A percentile compares a stretch with the other conserved stretches of the same genome.
These are phyloP conservation scores for Ganoderma sinense DNA, from an alignment of 1,284 basidiomycete species.

Conservation along the genomic window DNA sequence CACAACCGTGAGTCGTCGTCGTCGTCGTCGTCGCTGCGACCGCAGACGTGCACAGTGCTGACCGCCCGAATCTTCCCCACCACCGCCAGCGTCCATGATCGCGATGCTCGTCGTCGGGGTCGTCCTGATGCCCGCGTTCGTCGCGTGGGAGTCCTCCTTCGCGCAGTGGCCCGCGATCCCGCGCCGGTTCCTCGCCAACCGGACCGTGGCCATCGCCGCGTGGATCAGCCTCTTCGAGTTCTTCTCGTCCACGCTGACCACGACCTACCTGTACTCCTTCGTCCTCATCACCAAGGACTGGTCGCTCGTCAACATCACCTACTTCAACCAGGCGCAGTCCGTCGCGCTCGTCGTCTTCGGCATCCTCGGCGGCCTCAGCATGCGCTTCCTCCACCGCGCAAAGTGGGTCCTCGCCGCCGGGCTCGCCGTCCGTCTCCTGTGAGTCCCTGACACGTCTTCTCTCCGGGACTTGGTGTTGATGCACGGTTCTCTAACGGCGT, in stretches of 20 bases:
- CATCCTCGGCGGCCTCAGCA: conserved; percentile 63
- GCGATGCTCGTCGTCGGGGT: conserved; percentile 61
- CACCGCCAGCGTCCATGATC: conserved; percentile 56
- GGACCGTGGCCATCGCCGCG: conserved; percentile 65
- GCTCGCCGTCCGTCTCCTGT: conserved; percentile 69
- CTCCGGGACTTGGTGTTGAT: neutral
- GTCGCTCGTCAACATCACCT: conserved; percentile 59
- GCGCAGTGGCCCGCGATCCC: conserved; percentile 62
- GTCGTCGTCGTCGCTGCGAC: too few relatives aligned
- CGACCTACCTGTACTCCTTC: conserved; percentile 68
- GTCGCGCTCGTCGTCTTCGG: conserved; percentile 73
- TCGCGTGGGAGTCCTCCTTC: conserved; percentile 56
- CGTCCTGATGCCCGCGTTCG: conserved; percentile 52
- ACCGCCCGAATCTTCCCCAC: neutral
- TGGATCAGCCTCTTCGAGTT: conserved; percentile 79
- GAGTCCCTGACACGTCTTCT: conserved; percentile 18
- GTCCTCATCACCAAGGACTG: conserved; percentile 67
- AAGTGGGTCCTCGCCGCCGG: conserved; percentile 73
- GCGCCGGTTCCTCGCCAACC: conserved; percentile 63
- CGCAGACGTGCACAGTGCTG: neutral
- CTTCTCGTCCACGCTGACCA: conserved; percentile 68
- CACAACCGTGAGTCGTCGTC: conserved; percentile 37
- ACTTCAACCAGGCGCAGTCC: conserved; percentile 64
- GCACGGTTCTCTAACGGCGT: too few relatives aligned
- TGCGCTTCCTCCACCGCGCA: conserved; percentile 63